Evolutionary conservation across 257 asterid species (phyloP), one percentile per base, ranked within the genome.

Genomic region (Solanum arcanum): DNA sequence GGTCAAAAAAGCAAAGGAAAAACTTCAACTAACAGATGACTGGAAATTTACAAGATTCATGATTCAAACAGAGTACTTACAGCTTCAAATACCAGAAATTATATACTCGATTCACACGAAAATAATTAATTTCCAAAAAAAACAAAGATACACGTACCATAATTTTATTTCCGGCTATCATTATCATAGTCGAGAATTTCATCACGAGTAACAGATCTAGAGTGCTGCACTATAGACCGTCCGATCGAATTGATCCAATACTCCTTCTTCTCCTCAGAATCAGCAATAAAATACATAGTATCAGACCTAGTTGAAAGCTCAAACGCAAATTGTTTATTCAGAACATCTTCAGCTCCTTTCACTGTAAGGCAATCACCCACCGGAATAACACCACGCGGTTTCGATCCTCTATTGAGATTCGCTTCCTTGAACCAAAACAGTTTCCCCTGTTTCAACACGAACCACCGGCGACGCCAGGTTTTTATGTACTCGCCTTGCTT

Each of bases 401-500:
- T 83, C 89, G 99, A 94, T 82, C 89, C 93, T 60, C 97, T 95
- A 9, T 89, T 91, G 91, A 97, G 89, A 88, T 86, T 83, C 12
- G 94, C 90, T 56, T 94, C 99, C 94, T 97, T 97, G 94, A 97
- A 97, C 99, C 99, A 97, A 94, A 97, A 97, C 78, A 97, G 93
- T 47, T 93, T 97, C 6, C 99, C 98, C 87, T 95, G 98, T 91
- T 94, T 97, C 84, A 97, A 85, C 16, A 95, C 94, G 94, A 97
- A 97, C 98, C 98, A 97, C 23, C 99, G 96, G 89, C 99, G 98
- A 74, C 99, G 93, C 99, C 99, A 97, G 6, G 98, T 97, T 91
- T 97, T 97, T 86, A 97, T 97, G 91, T 97, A 95, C 91, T 97
- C 99, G 60, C 98, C 99, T 89, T 97, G 99, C 91, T 97, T 97